Percentiles rank a stretch among this genome's conserved stretches.
Conservation (phyloP, 225 moss, liverwort and hornwort species). For the Sphagnum tenellum region DNA sequence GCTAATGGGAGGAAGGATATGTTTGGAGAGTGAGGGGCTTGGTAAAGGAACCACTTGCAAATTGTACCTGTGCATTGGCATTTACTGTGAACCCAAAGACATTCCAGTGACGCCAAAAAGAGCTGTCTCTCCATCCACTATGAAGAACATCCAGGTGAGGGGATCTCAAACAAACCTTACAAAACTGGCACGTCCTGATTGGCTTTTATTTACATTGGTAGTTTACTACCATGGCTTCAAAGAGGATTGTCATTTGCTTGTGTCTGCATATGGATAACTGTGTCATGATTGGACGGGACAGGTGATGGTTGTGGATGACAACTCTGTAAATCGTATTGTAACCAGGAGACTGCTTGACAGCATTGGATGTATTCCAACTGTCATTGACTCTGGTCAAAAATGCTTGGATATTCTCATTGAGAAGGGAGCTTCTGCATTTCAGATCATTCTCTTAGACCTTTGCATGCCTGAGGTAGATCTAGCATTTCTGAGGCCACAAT, state of each 20-base stretch:
- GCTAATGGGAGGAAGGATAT: constrained; percentile 75
- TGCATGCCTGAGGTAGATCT: constrained; percentile 81
- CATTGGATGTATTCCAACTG: constrained; percentile 56
- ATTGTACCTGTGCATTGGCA: constrained; percentile 49
- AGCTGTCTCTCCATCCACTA: constrained; percentile 9
- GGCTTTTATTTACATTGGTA: constrained; percentile 5
- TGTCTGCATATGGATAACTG: no score
- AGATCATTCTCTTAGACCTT: constrained; percentile 71
- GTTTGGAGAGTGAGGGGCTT: constrained; percentile 64
- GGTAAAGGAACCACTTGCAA: constrained; percentile 63
- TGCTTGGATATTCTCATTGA: constrained; percentile 56
- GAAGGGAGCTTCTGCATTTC: constrained; percentile 50
- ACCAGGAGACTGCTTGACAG: constrained; percentile 62
- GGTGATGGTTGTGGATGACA: constrained; percentile 93
- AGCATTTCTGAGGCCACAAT: not conserved
- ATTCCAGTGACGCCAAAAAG: not conserved
- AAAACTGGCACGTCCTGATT: not conserved
- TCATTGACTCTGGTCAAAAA: constrained; percentile 60
- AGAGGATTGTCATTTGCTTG: no score
- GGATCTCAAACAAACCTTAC: not conserved
- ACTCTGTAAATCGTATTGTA: constrained; percentile 77
- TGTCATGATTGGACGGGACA: constrained; percentile 3
- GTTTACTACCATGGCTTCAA: not conserved
- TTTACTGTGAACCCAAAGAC: constrained; percentile 8
- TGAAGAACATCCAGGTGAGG: constrained; percentile 26